Conservation (phyloP, 2,329 filamentous ascomycete genomes). For the Lasiodiplodia theobromae region DNA sequence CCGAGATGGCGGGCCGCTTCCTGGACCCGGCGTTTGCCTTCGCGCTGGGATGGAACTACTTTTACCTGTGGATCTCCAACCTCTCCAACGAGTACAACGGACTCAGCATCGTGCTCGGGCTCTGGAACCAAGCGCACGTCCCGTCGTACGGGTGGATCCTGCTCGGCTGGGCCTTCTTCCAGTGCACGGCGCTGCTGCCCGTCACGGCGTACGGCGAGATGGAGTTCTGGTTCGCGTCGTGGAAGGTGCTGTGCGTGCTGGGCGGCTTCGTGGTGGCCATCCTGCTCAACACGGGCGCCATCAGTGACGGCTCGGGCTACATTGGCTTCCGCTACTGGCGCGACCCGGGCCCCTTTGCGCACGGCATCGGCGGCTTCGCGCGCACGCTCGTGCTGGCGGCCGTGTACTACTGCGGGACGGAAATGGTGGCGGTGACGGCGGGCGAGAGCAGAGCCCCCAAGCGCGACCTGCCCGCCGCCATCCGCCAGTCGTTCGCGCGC, state of each 20-base stretch:
- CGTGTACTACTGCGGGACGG: slow-evolving; percentile 48
- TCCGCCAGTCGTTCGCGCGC: slow-evolving; percentile 61
- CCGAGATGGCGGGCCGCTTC: slow-evolving; percentile 61
- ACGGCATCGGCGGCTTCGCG: slow-evolving; percentile 51
- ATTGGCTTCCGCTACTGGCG: slow-evolving; percentile 49
- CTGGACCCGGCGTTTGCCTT: slow-evolving; percentile 79
- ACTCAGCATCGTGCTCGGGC: slow-evolving; percentile 57
- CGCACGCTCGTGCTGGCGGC: slow-evolving; percentile 52
- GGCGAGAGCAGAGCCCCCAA: slow-evolving; percentile 45
- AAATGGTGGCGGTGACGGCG: slow-evolving; percentile 46
- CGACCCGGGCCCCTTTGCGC: slow-evolving; percentile 49
- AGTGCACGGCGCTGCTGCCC: slow-evolving; percentile 31
- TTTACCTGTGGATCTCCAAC: slow-evolving; percentile 69
- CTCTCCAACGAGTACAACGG: slow-evolving; percentile 51
- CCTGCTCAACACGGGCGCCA: slow-evolving; percentile 35
- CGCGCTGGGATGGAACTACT: slow-evolving; percentile 73
- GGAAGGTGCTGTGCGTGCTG: slow-evolving; percentile 42
- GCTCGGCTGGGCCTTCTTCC: slow-evolving; percentile 55
- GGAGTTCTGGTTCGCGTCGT: slow-evolving; percentile 53
- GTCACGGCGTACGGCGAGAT: slow-evolving; percentile 46
- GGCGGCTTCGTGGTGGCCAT: slow-evolving; percentile 51
- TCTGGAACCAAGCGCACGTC: slow-evolving; percentile 60
- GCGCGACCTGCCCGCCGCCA: slow-evolving; percentile 60
- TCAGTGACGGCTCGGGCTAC: slow-evolving; percentile 41
- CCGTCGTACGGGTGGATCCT: slow-evolving; percentile 66